Evolutionary conservation across 768 basidiomycete species (phyloP), one percentile per base, ranked within the genome.

Genomic region (Arthromyces matolae): DNA sequence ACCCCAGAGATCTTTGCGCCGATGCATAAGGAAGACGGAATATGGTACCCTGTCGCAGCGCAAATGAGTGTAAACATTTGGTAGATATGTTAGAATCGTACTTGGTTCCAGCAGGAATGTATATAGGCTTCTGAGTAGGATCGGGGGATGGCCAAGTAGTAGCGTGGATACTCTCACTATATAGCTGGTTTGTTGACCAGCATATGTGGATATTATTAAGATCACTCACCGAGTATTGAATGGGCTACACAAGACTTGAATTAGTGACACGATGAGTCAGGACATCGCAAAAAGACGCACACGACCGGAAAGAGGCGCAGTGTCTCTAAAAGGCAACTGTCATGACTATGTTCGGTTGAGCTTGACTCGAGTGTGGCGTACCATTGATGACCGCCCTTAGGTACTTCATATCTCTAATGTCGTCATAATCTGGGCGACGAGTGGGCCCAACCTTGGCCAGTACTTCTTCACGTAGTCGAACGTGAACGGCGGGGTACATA

Each of bases 1-100:
- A 6, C 84, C 84, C 84, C 84, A 88, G 1, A 83, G 73, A 45
- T 83, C 81, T 39, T 69, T 76, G 40, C 82, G 71, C 29, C 84
- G 68, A 29, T 87, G 84, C 82, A 85, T 84, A 51, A 79, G 53
- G 48, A 84, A 72, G 8, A 83, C 77, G 5, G 81, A 81, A 55
- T 82, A 85, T 0, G 66, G 50, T 4, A 70, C 59, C 42, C 76
- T 79, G 52, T 12, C 8, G 5, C 14, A 31, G 5, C 19, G 22
- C 1, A 10, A 27, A 16, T 31, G 20, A 38, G 28, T 14, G 35
- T n/a, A 14, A 20, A 38, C 5, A 7, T 28, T n/a, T n/a, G n/a
- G n/a, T n/a, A n/a, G n/a, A n/a, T n/a, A n/a, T n/a, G n/a, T n/a
- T n/a, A n/a, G 45, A 44, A n/a, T 34, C 67, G 32, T 60, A 70